Base-by-base conservation (phyloP, 2,329 filamentous ascomycete species). In the Ceratocystis cacaofunesta region DNA sequence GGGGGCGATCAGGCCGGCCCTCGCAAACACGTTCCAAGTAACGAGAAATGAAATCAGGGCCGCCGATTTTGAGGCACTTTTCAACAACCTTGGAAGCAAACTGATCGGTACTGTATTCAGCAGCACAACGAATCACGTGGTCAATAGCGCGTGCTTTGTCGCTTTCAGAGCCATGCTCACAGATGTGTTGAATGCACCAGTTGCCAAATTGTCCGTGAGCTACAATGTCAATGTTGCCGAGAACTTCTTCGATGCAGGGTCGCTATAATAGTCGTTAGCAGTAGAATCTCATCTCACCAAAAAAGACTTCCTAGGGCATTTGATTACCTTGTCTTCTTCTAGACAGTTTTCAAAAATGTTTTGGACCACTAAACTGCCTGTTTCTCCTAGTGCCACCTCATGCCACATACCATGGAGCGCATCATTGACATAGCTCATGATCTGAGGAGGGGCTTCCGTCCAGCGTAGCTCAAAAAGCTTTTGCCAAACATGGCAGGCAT, bases 261-360 rank as follows among this genome's bases (percentile, higher is more conserved):
- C 95, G 91, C 92, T 95, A 70, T n/a, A 64, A 5, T 61, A 32
- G 44, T 41, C 22, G 61, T 72, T 68, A 73, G 69, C 5, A 41
- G 36, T 15, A 41, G 36, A 41, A 41, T 41, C 36, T 41, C 10
- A 15, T 15, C 36, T 41, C 62, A 63, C 4, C 28, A 32, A 48
- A 41, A 1, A 17, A 55, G n/a, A n/a, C 8, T 2, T 2, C 6
- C 6, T 8, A 72, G 22, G 17, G 15, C 15, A 17, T 36, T 10
- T 19, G 28, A 78, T 69, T 78, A 92, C 91, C 85, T 99, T 99
- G 78, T 99, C 94, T 72, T 97, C 92, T 73, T 99, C 95, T 36
- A 97, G 83, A 72, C 94, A 99, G 72, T 99, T 99, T 78, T 99
- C 94, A 74, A 99, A 99, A 73, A 99, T 99, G 75, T 99, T 99